Base-by-base conservation (phyloP, 1,284 basidiomycete species). In the Anthracocystis setariae region DNA sequence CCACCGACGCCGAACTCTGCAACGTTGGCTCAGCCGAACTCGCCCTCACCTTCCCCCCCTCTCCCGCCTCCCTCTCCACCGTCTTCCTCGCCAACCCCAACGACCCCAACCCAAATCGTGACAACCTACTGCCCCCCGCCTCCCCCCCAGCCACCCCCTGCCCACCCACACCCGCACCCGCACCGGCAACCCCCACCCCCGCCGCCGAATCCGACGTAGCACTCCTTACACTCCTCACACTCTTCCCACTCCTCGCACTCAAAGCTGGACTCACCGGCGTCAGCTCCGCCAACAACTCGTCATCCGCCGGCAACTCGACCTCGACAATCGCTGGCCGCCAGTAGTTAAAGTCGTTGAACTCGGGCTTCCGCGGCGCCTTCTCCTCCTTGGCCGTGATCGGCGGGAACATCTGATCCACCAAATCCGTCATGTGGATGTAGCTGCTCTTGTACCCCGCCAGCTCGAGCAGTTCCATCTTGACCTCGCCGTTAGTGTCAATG, bases 321-420 rank as follows among this genome's bases (percentile, higher is more conserved):
- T 76, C 71, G 3, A 93, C 91, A 13, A 79, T 50, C 46, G 88
- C 87, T 9, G 88, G 79, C 69, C 93, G 90, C 96, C 96, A 99
- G 82, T 89, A 99, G 82, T 96, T 98, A 86, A 97, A 95, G 83
- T 98, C 95, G 18, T 94, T 97, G 83, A 88, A 98, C 83, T 96
- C 93, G 0, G 92, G 89, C 37, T 89, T 88, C 86, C 90, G 45
- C 18, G 76, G 73, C 27, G 70, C 66, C 39, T 68, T 63, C 43
- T 73, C 90, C 80, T 92, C 92, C 52, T 90, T 89, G 78, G 93
- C 88, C 29, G 73, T 73, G 62, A 98, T 93, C 0, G 95, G 93
- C 24, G 96, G 96, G 86, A 99, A 99, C 90, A 97, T 95, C 83
- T 97, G 94, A 85, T 99, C 94, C 29, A 99, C 96, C 15, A 98